Evolutionary conservation across 2,329 filamentous ascomycete genomes (phyloP), one percentile per base, ranked within the genome.

Genomic region (Diaporthe capsici): DNA sequence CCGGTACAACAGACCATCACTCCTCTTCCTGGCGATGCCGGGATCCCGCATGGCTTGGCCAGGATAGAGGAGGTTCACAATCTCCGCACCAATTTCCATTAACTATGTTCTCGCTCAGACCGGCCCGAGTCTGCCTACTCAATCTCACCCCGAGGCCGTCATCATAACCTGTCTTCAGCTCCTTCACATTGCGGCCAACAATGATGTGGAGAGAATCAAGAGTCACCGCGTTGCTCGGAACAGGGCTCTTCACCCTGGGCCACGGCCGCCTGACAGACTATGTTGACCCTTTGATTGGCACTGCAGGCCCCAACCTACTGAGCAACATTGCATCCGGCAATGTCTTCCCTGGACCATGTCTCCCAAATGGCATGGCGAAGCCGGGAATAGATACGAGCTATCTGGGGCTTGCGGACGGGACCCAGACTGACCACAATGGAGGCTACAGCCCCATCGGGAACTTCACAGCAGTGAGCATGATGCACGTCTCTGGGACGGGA

Each of bases 361-460:
- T 71, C 22, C 73, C 73, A 2, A 71, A 70, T 28, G 53, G 44
- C 22, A 75, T 75, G 73, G 73, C 73, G 28, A 75, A 75, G 37
- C 65, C 71, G 22, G 73, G 73, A n/a, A 75, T 75, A 28, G 73
- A 75, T 8, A 75, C 73, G 8, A 75, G 73, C 28, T 75, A 57
- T 44, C 51, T 34, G 7, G 73, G 73, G 4, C 47, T 75, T 22
- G 25, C 58, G 15, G 73, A 55, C 15, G 65, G 70, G 8, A 71
- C 67, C 39, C 63, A 68, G 31, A 65, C 47, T 1, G 73, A 75
- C 17, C 55, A 58, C 55, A 75, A 75, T 57, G 73, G 55, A 15
- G 73, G 73, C 15, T 75, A 75, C 49, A 75, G 73, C 22, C 73
- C 73, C 20, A 60, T 75, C 13, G 73, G 73, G 2, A 75, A 75